Evolutionary conservation across 805 yeast species (phyloP).

Genomic region (Candida nemodendra): DNA sequence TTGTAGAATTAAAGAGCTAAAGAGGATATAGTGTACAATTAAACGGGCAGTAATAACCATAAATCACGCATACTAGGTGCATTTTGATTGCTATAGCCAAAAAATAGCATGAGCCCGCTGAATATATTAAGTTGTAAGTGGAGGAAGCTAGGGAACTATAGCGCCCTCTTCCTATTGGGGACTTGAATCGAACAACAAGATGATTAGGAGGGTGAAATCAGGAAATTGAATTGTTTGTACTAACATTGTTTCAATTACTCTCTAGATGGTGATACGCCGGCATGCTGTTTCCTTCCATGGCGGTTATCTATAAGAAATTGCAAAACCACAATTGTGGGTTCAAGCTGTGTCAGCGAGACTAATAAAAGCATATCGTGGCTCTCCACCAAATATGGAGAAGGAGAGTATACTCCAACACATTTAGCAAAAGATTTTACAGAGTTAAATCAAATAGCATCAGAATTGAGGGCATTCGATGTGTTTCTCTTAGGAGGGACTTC

Average conservation of each 20-base stretch:
- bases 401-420: constrained; percentile 11
- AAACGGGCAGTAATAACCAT: no score
- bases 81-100: neutral
- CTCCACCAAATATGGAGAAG: constrained; percentile 19
- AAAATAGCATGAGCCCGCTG: constrained; percentile 12
- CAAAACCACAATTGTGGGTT: constrained; percentile 17
- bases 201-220: no score
- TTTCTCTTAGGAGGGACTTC: constrained; percentile 21
- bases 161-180: constrained; percentile 3
- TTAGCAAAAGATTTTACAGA: constrained; percentile 6
- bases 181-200: no score
- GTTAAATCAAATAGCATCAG: constrained; percentile 3
- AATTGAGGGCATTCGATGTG: constrained; percentile 20
- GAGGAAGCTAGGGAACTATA: neutral
- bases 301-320: constrained; percentile 22
- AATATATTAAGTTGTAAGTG: constrained; percentile 20
- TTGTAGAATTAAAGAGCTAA: no score
- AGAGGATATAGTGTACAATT: no score
- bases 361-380: constrained; percentile 17
- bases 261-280: constrained; percentile 32
- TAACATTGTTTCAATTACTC: no score
- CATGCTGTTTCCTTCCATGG: constrained; percentile 31
- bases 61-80: no score
- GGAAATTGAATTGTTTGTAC: no score
- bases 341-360: constrained; percentile 12